Evolutionary conservation across 129 eudicot genomes (phyloP).

Genomic region (Tagetes patula): DNA sequence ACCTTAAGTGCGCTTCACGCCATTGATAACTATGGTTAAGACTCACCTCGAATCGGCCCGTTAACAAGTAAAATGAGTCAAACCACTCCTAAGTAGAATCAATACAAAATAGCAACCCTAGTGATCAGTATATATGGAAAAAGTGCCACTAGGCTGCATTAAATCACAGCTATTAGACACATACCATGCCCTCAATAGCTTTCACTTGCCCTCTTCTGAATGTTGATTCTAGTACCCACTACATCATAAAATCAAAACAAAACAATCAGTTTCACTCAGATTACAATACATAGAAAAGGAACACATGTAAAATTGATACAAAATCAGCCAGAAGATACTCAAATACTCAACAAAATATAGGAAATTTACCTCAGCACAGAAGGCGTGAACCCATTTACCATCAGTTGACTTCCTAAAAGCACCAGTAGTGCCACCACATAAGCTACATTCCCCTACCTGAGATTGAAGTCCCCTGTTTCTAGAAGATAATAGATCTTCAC

Average conservation of each 20-base stretch:
- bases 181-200: slow-evolving; percentile 77
- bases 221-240: slow-evolving; percentile 93
- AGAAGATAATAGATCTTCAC: slow-evolving; percentile 73
- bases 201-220: slow-evolving; percentile 84
- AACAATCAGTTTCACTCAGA: slow-evolving; percentile 8
- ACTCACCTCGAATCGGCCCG: background rate
- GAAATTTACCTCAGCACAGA: slow-evolving; percentile 88
- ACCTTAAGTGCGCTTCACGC: too few species aligned
- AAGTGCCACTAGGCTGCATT: background rate
- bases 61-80: background rate
- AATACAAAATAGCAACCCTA: background rate
- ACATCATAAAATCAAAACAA: slow-evolving; percentile 25
- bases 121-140: slow-evolving; percentile 2
- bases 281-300: slow-evolving; percentile 6
- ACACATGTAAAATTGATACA: background rate
- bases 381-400: slow-evolving; percentile 97
- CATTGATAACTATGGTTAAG: too few species aligned
- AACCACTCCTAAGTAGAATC: background rate
- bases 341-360: slow-evolving; percentile 20
- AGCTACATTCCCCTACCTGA: slow-evolving; percentile 66
- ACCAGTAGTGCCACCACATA: slow-evolving; percentile 87
- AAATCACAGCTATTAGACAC: slow-evolving; percentile 28
- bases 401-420: slow-evolving; percentile 90
- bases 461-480: slow-evolving; percentile 46
- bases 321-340: slow-evolving; percentile 8